Conservation (phyloP, 371 early-diverging fungal genomes). For the Apophysomyces elegans region DNA sequence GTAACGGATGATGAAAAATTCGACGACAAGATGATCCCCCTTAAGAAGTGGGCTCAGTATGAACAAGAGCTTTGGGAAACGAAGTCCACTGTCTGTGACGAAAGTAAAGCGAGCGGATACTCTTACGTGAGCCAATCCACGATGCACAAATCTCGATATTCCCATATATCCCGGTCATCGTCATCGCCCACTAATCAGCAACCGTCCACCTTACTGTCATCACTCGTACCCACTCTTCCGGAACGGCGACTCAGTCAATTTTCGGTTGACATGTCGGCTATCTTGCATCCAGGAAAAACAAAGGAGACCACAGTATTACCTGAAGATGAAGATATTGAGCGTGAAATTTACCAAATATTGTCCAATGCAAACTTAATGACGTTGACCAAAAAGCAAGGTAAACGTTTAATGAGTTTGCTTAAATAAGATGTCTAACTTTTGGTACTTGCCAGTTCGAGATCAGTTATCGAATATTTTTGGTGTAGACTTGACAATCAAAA, state of each 20-base stretch:
- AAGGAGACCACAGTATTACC: slow-evolving; percentile 50
- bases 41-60: slow-evolving; percentile 75
- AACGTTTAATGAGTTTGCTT: not conserved
- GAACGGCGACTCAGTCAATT: slow-evolving; percentile 26
- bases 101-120: slow-evolving; percentile 8
- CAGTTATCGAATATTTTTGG: slow-evolving; percentile 77
- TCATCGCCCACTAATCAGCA: slow-evolving; percentile 91
- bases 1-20: slow-evolving; percentile 58
- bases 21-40: slow-evolving; percentile 62
- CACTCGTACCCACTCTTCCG: slow-evolving; percentile 13
- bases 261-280: slow-evolving; percentile 36
- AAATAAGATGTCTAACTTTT: slow-evolving; percentile 1
- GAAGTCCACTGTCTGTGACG: slow-evolving; percentile 27
- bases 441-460: slow-evolving; percentile 68
- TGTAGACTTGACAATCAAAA: slow-evolving; percentile 78
- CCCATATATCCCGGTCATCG: not conserved
- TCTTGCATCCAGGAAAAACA: slow-evolving; percentile 16
- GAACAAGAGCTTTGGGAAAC: slow-evolving; percentile 76
- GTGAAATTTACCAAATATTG: slow-evolving; percentile 79
- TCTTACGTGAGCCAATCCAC: not conserved
- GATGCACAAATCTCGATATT: not conserved
- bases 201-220: slow-evolving; percentile 77
- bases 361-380: slow-evolving; percentile 78
- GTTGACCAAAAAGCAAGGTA: slow-evolving; percentile 82
- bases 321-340: slow-evolving; percentile 85